Evolutionary conservation across 306 rosid genomes (phyloP).

Genomic region (Prinsepia uniflora): DNA sequence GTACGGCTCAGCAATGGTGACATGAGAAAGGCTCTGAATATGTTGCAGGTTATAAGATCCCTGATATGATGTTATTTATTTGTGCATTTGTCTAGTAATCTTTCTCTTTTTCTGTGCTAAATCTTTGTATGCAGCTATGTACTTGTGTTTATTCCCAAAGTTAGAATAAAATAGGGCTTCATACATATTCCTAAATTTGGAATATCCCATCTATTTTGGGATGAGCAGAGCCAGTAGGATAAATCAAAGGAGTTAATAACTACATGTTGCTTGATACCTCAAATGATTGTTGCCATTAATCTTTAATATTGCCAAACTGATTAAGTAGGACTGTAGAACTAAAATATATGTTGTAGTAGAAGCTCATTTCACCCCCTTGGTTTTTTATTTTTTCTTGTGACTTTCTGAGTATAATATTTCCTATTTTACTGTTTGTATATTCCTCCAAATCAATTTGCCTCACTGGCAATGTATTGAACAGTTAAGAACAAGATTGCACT

Average conservation of each 20-base stretch:
- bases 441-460: background rate
- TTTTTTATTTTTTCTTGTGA: too few species aligned
- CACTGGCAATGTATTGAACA: background rate
- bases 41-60: conserved; percentile 63
- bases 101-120: background rate
- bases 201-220: too few species aligned
- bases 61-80: background rate
- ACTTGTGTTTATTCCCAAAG: too few species aligned
- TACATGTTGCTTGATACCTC: background rate
- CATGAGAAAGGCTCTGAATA: conserved; percentile 90
- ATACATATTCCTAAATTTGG: too few species aligned
- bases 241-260: too few species aligned
- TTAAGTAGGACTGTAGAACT: background rate
- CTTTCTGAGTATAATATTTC: background rate
- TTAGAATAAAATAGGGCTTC: too few species aligned
- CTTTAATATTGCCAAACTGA: background rate
- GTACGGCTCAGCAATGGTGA: conserved; percentile 91
- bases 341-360: background rate
- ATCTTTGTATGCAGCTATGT: background rate
- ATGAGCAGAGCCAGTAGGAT: too few species aligned
- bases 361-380: background rate
- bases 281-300: background rate
- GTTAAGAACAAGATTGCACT: background rate
- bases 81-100: background rate
- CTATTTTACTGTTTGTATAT: background rate